Base-by-base conservation (phyloP, 192 early-diverging fungal species). In the Kappamyces sp. region DNA sequence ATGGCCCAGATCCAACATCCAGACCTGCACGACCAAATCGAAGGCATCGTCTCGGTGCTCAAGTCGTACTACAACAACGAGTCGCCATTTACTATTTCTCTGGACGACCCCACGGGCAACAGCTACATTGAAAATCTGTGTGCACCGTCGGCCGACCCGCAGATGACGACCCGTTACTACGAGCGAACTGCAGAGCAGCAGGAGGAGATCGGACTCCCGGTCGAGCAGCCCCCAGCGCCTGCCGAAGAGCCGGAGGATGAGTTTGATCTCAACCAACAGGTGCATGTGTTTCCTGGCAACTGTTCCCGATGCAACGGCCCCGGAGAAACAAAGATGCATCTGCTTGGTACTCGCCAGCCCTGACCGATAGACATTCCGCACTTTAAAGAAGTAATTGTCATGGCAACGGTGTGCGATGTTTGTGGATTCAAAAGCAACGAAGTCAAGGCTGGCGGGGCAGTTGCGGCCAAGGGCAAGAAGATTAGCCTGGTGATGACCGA, bases 351-450 rank as follows among this genome's bases (percentile, higher is more conserved):
- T 45, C 12, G 4, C 11, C 7, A 5, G 22, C n/a, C n/a, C n/a
- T n/a, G n/a, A n/a, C n/a, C n/a, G n/a, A 8, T 37, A 67, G 78
- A 91, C 53, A 94, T 96, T 62, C 93, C 93, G 39, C 91, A 96
- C 62, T 96, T 96, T 67, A 94, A 94, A 66, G 86, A 96, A 54
- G 89, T 95, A 8, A 85, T 96, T 46, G 89, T 96, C 61, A 95
- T 94, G 94, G 84, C 91, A 11, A 95, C 92, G 2, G 76, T 77
- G 45, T 96, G 94, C 72, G 90, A 95, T 43, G 15, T 42, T 29
- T 96, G 94, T 67, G 94, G 92, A 7, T 96, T 88, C 79, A 94
- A 93, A 80, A 86, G 81, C 48, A 96, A 94, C 68, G 94, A 96
- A 71, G 92, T 96, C 62, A 96, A 96, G 74, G 84, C 91, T 54